Evolutionary conservation across 192 early-diverging fungal genomes (phyloP), one percentile per base, ranked within the genome.

Genomic region (Gorgonomyces haynaldii): DNA sequence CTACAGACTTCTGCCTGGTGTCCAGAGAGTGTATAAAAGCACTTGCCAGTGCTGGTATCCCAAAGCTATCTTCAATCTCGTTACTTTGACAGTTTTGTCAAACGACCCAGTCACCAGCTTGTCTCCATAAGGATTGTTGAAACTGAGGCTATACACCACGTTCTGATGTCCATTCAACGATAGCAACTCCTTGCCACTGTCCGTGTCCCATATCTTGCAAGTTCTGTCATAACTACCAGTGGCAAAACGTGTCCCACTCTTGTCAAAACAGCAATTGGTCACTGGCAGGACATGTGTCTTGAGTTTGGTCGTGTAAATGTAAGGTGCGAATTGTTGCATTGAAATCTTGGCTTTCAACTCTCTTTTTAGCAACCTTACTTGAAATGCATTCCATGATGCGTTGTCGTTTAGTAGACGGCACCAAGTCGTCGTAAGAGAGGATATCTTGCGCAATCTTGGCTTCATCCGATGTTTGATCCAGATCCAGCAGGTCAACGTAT

Each of bases 241-340:
- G 8, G 65, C 45, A 25, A 60, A 43, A 8, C 32, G 27, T 51
- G 42, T 39, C 12, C 72, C 72, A 24, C 49, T 22, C 30, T 72
- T 72, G 51, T 66, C 70, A 47, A 74, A 66, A 9, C 52, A 57
- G 49, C 67, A 74, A 36, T 74, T 74, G 15, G 72, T 74, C 35
- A 74, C 36, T 8, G 72, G 72, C 60, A 74, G 54, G 5, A 52
- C 47, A 52, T 74, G 72, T 17, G 68, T 57, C 0, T 51, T 39
- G 4, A 74, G n/a, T n/a, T n/a, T n/a, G n/a, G n/a, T n/a, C n/a
- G n/a, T n/a, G n/a, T n/a, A n/a, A n/a, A n/a, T n/a, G n/a, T n/a
- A n/a, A n/a, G n/a, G n/a, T n/a, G n/a, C n/a, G n/a, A n/a, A n/a
- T n/a, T n/a, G n/a, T n/a, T n/a, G n/a, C n/a, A n/a, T 10, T 23